phyloP scores from a whole-genome alignment of 2,329 filamentous ascomycete species.

The Talaromyces sp. region DNA sequence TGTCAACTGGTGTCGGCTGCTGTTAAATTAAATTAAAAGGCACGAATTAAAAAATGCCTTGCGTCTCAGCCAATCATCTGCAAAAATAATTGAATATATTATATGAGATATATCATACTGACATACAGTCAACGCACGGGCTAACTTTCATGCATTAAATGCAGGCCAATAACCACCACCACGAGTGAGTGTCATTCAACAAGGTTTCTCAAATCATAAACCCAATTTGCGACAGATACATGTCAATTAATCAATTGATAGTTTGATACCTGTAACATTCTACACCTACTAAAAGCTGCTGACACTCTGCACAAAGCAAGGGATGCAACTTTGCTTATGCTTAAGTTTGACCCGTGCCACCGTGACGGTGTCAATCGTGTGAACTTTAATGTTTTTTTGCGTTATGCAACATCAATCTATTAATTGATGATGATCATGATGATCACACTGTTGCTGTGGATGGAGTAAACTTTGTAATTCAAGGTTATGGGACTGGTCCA shows the following conservation, averaged over 20 bases:
- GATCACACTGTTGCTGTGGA: background rate
- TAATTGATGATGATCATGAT: background rate
- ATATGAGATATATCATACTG: background rate
- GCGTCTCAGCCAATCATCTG: background rate
- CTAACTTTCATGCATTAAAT: background rate
- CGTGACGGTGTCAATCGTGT: background rate
- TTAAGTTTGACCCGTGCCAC: background rate
- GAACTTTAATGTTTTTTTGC: background rate
- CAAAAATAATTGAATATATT: background rate
- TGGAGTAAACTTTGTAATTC: background rate
- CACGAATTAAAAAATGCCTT: background rate
- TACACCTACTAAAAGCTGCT: background rate
- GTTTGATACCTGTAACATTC: background rate
- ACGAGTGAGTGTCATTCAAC: background rate
- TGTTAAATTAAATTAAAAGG: background rate
- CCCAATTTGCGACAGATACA: background rate
- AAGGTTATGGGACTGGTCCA: background rate
- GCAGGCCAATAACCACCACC: background rate
- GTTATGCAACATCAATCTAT: background rate
- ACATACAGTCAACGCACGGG: too few species aligned
- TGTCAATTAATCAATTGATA: background rate
- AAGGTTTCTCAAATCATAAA: background rate
- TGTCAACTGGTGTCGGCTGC: background rate
- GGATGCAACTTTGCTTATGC: background rate
- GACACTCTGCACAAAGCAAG: background rate